Evolutionary conservation across 2,329 filamentous ascomycete genomes (phyloP).

Genomic region (Spiromastix sp.): DNA sequence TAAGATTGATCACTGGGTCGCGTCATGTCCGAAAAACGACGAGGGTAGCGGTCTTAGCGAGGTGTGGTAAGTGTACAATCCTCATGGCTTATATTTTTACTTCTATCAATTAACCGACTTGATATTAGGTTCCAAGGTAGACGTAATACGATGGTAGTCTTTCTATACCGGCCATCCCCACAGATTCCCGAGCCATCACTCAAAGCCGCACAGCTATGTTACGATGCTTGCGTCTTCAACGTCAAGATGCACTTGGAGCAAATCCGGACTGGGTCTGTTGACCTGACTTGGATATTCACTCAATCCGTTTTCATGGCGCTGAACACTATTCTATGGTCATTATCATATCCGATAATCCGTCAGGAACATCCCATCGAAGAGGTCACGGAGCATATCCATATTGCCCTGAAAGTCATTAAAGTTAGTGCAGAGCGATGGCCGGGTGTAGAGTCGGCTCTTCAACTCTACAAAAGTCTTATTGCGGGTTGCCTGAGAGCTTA

Average conservation of each 20-base stretch:
- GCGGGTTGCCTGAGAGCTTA: constrained; percentile 83
- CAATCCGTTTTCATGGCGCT: constrained; percentile 83
- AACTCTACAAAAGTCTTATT: constrained; percentile 79
- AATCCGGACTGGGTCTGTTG: constrained; percentile 63
- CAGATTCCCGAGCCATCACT: constrained; percentile 79
- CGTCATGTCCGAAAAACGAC: constrained; percentile 61
- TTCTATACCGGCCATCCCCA: constrained; percentile 81
- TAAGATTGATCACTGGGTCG: constrained; percentile 71
- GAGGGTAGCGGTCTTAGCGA: constrained; percentile 63
- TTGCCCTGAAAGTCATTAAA: constrained; percentile 67
- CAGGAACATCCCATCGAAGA: constrained; percentile 61
- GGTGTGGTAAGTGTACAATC: constrained; percentile 54
- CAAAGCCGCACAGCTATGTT: constrained; percentile 70
- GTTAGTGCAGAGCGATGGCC: constrained; percentile 84
- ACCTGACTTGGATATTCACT: constrained; percentile 90
- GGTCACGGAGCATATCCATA: constrained; percentile 62
- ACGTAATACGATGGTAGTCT: constrained; percentile 80
- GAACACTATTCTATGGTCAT: constrained; percentile 83
- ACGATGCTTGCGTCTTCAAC: constrained; percentile 70
- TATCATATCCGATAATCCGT: constrained; percentile 78
- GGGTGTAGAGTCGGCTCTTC: constrained; percentile 70
- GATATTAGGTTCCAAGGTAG: constrained; percentile 49
- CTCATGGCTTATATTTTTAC: not conserved
- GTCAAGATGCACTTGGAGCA: constrained; percentile 73
- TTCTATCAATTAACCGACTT: constrained; percentile 8